Evolutionary conservation across 306 rosid species (phyloP).

Genomic region (Phaseolus lunatus): DNA sequence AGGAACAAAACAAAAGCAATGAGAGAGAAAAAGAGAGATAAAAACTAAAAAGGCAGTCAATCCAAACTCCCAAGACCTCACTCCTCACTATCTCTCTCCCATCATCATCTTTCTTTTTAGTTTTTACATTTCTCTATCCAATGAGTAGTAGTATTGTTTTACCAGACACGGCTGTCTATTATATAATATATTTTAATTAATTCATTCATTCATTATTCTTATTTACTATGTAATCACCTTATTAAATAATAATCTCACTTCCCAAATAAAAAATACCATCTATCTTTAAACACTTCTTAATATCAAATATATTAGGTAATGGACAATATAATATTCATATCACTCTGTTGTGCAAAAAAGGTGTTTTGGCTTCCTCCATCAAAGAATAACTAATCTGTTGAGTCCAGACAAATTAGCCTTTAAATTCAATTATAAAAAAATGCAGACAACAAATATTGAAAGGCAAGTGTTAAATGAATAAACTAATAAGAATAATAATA

Average conservation of each 20-base stretch:
- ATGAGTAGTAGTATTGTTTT: neutral
- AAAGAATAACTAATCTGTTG: constrained; percentile 31
- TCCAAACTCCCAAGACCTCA: constrained; percentile 50
- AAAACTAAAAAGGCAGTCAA: constrained; percentile 56
- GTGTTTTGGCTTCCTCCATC: constrained; percentile 33
- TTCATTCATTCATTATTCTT: neutral
- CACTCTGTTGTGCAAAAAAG: constrained; percentile 19
- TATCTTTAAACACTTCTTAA: neutral
- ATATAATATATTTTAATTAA: too few species aligned
- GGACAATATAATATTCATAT: neutral
- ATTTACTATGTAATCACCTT: too few species aligned
- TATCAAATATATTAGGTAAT: neutral
- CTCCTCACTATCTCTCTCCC: constrained; percentile 47
- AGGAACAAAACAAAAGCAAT: constrained; percentile 24
- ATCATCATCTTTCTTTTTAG: constrained; percentile 32
- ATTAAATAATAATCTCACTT: too few species aligned
- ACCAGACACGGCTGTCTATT: constrained; percentile 11
- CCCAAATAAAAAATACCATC: too few species aligned
- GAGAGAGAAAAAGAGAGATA: neutral
- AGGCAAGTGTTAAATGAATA: constrained; percentile 41
- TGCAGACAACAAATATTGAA: neutral
- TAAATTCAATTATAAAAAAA: constrained; percentile 33
- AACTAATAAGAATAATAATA: neutral
- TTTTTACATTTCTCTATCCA: constrained; percentile 45
- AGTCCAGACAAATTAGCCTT: constrained; percentile 48